Base-by-base conservation (phyloP, 2,329 filamentous ascomycete species). In the Neobulgaria alba region DNA sequence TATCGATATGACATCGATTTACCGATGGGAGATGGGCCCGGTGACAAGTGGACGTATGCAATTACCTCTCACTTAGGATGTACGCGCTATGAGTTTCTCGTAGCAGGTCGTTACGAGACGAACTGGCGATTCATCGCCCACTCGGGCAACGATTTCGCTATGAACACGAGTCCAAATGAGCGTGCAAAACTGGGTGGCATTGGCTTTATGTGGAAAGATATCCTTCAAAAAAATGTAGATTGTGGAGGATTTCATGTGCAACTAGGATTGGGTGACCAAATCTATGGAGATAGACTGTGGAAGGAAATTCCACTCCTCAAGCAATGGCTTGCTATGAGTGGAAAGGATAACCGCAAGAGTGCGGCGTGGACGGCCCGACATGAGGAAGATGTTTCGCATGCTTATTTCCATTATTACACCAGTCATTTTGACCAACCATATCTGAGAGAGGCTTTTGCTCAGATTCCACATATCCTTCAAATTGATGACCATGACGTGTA, bases 361-460 rank as follows among this genome's bases (percentile, higher is more conserved):
- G 82, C 87, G 0, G 74, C 81, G 32, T 98, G 92, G 92, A 95
- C 89, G 5, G 87, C 90, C 3, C 82, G 87, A 36, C 86, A 96
- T 55, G 88, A 98, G 58, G 90, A 98, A 57, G 92, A 98, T 57
- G 87, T 95, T 14, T 81, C 83, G 2, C 89, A 96, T 63, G 89
- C 92, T 5, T 98, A 95, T 66, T 98, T 98, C 63, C 92, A 98
- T 62, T 98, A 95, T 63, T 98, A 98, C 61, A 95, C 89, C 1
- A 95, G 88, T 53, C 90, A 96, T 62, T 96, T 98, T 60, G 92
- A 98, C 59, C 92, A 98, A 63, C 89, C 90, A 5, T 90, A 93
- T 62, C 63, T 98, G 51, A 73, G 92, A 45, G 92, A 98, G 63
- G 89, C 90, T 0, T 98, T 95, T 67, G 92, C 92, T 16, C 92